A percentile compares a stretch with the other conserved stretches of the same genome.
Evolutionary conservation across 129 eudicot genomes (phyloP).

Genomic region (Arctium minus): DNA sequence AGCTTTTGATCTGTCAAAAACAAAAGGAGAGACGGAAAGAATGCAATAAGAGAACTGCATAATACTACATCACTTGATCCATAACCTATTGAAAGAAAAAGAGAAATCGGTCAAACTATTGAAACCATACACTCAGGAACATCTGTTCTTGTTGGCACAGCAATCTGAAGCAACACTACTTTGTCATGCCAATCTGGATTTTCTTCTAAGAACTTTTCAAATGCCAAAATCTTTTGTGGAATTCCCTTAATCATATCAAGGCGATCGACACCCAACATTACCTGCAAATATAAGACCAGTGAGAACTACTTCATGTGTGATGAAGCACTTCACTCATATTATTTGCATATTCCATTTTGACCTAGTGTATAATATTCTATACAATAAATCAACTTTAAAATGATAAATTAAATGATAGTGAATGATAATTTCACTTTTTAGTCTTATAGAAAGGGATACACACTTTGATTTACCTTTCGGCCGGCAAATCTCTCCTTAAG

Average conservation of each 20-base stretch:
- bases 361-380: background rate
- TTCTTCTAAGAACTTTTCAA: conserved; percentile 83
- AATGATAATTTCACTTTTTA: background rate
- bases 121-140: conserved; percentile 72
- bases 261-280: conserved; percentile 87
- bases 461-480: conserved; percentile 49
- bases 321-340: background rate
- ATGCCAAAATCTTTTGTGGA: conserved; percentile 89
- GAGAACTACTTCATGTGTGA: background rate
- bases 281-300: conserved; percentile 27
- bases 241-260: conserved; percentile 91
- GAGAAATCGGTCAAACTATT: background rate
- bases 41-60: background rate
- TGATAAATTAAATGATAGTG: background rate
- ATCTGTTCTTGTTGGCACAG: conserved; percentile 81
- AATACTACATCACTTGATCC: background rate
- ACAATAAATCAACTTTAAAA: background rate
- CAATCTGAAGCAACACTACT: conserved; percentile 81
- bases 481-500: conserved; percentile 70
- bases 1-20: conserved; percentile 66
- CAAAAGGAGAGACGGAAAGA: background rate
- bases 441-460: background rate
- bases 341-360: background rate
- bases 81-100: background rate
- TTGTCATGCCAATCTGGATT: conserved; percentile 77